Evolutionary conservation across 2,329 filamentous ascomycete genomes (phyloP), one percentile per base, ranked within the genome.

Genomic region (Phaeosphaeriaceae sp.): DNA sequence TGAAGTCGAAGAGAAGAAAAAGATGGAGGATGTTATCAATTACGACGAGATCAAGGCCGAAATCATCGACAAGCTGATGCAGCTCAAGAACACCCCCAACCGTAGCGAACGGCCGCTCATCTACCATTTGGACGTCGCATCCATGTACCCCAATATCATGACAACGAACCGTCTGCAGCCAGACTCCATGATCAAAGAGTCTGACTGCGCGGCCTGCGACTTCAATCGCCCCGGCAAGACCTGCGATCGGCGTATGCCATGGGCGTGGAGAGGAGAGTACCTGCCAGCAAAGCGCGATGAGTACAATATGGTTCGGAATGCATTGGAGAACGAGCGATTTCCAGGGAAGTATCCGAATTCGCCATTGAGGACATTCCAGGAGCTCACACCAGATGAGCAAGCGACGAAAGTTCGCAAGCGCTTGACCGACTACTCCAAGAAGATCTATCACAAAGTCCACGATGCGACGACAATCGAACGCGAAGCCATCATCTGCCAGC

Each of bases 121-220:
- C 65, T 99, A 99, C 80, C 95, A 99, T 84, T 83, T 99, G 80
- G 95, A 99, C 74, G 96, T 99, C 58, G 95, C 95, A 19, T 97
- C 95, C 59, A 99, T 99, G 95, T 99, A 99, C 76, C 95, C 95
- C 10, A 99, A 99, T 78, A 99, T 99, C 77, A 99, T 99, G 96
- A 99, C 96, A 1, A 99, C 95, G 1, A 99, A 99, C 78, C 91
- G 95, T 77, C 80, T 99, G 49, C 95, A 99, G 69, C 95, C 95
- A 0, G 95, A 99, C 78, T 98, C 95, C n/a, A 97, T 99, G 93
- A 96, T 99, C 54, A 84, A 94, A 49, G 96, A 99, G 76, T 92
- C 94, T 0, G 93, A 97, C 70, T 99, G 96, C 72, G 95, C 95
- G 2, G 94, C 95, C 11, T 99, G 96, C 78, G 96, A 99, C 77